These are phyloP conservation scores for Fusarium sp. DNA, from an alignment of 2,329 filamentous ascomycete genomes.

Conservation along the genomic window DNA sequence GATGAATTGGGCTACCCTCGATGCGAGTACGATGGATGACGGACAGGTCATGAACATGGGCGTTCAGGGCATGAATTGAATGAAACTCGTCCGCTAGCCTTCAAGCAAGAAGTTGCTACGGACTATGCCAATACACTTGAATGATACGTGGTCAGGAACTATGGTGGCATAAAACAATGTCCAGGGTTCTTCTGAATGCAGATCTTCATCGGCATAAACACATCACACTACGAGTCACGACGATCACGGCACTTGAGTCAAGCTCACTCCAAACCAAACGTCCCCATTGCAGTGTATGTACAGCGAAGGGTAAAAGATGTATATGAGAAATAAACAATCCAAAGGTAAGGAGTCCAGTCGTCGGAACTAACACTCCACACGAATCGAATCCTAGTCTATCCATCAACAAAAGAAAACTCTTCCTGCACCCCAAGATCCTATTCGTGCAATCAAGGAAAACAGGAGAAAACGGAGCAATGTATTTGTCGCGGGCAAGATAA, in stretches of 20 bases:
- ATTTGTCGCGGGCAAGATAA: slow-evolving; percentile 39
- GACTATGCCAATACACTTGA: no score
- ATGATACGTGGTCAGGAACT: no score
- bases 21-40: slow-evolving; percentile 10
- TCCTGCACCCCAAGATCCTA: slow-evolving; percentile 1
- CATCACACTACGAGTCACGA: background rate
- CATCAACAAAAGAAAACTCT: slow-evolving; percentile 31
- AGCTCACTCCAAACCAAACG: slow-evolving; percentile 33
- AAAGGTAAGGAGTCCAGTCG: slow-evolving; percentile 27
- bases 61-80: slow-evolving; percentile 13
- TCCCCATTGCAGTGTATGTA: slow-evolving; percentile 40
- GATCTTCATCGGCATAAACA: background rate
- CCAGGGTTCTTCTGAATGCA: no score
- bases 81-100: background rate
- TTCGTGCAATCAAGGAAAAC: slow-evolving; percentile 9
- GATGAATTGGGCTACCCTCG: slow-evolving; percentile 20
- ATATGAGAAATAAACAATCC: slow-evolving; percentile 33
- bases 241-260: background rate
- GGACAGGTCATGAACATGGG: slow-evolving; percentile 3
- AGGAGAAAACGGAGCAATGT: slow-evolving; percentile 15
- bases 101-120: background rate
- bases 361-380: slow-evolving; percentile 14
- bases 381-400: slow-evolving; percentile 42
- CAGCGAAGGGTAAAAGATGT: slow-evolving; percentile 35
- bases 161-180: no score